A percentile compares a stretch with the other conserved stretches of the same genome.
Conservation (phyloP, 306 rosid genomes). For the Canavalia ensiformis region DNA sequence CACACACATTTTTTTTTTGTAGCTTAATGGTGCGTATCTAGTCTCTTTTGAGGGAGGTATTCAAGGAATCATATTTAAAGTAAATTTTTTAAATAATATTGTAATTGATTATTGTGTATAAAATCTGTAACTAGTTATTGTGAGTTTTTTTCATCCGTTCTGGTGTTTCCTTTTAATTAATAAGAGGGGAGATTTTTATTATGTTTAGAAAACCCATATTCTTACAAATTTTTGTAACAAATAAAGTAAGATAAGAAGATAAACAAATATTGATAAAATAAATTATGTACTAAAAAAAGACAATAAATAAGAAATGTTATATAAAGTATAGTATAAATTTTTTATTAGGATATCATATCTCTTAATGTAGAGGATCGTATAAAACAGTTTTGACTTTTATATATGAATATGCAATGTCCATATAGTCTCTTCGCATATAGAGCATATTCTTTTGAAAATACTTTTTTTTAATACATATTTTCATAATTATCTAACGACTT, state of each 20-base stretch:
- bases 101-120: not conserved
- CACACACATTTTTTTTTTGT: not conserved
- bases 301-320: too few species aligned
- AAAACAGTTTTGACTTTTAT: too few species aligned
- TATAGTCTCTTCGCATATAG: too few species aligned
- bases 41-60: not conserved
- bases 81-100: not conserved
- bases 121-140: not conserved
- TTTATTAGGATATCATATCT: too few species aligned
- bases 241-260: too few species aligned
- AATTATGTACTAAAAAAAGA: too few species aligned
- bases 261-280: too few species aligned
- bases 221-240: too few species aligned
- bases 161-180: not conserved
- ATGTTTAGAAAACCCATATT: not conserved
- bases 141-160: not conserved
- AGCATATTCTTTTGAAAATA: too few species aligned
- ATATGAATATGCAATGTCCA: too few species aligned
- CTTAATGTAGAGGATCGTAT: too few species aligned
- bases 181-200: not conserved
- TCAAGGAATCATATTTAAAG: not conserved
- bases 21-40: not conserved
- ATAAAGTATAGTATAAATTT: too few species aligned
- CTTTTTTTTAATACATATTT: not conserved
- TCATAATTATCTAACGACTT: not conserved